These are phyloP conservation scores for Lotus japonicus DNA, from an alignment of 306 rosid genomes.

Conservation along the genomic window DNA sequence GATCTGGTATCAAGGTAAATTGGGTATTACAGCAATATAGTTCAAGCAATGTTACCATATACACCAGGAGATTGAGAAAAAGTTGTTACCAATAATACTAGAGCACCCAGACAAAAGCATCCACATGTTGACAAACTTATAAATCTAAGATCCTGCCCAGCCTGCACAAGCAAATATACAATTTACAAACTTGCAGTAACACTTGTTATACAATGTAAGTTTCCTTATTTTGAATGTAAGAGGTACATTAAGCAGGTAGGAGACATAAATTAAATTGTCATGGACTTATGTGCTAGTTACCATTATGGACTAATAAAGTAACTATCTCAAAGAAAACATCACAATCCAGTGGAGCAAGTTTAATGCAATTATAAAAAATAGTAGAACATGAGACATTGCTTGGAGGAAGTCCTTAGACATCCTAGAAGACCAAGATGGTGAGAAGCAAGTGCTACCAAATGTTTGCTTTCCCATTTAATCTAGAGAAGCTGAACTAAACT, in stretches of 20 bases:
- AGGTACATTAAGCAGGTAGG: neutral
- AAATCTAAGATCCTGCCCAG: slow-evolving; percentile 69
- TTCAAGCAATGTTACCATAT: neutral
- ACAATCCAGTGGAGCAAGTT: neutral
- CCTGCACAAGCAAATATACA: slow-evolving; percentile 40
- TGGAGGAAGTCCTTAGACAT: no score
- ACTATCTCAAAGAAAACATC: neutral
- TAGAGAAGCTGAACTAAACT: no score
- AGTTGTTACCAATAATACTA: slow-evolving; percentile 45
- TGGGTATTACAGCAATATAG: slow-evolving; percentile 4
- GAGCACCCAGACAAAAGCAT: slow-evolving; percentile 50
- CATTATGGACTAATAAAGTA: neutral
- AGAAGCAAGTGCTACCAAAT: no score
- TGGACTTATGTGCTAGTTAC: neutral
- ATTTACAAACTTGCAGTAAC: neutral
- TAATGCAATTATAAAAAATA: neutral
- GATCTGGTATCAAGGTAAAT: slow-evolving; percentile 35
- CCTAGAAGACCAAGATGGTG: no score
- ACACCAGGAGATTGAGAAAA: neutral
- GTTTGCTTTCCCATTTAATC: no score
- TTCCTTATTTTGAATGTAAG: neutral
- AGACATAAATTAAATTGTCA: neutral
- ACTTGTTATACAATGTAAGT: neutral
- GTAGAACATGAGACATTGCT: neutral
- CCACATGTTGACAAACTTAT: slow-evolving; percentile 68